Conservation (phyloP, 192 early-diverging fungal species). For the Spizellomyces sp. region DNA sequence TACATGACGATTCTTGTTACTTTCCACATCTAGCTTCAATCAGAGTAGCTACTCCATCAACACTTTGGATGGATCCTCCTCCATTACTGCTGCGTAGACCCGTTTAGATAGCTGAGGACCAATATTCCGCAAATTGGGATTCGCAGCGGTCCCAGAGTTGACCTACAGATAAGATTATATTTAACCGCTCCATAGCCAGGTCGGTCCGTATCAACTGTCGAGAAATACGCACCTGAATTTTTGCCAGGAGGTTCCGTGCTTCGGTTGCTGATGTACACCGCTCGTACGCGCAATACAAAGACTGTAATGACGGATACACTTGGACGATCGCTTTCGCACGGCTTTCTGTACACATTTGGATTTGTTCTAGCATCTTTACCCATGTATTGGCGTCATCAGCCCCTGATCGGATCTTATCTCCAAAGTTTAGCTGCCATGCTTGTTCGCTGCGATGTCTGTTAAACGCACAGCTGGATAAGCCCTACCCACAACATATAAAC, state of each 20-base stretch:
- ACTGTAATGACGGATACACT: conserved; percentile 17
- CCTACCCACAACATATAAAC: neutral
- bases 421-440: conserved; percentile 27
- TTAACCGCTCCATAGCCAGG: neutral
- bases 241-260: conserved; percentile 20
- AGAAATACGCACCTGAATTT: conserved; percentile 11
- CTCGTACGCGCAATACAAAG: conserved; percentile 20
- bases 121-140: conserved; percentile 21
- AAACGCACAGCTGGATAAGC: neutral
- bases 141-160: conserved; percentile 25
- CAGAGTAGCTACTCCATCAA: conserved; percentile 10
- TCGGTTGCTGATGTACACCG: neutral
- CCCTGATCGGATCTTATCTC: conserved; percentile 39
- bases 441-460: conserved; percentile 28
- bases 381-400: conserved; percentile 25
- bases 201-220: neutral
- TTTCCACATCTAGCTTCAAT: too few relatives aligned
- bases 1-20: too few relatives aligned
- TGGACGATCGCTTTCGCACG: conserved; percentile 22
- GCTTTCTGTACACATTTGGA: conserved; percentile 13
- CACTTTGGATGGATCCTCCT: neutral
- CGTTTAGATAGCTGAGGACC: conserved; percentile 31
- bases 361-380: conserved; percentile 37
- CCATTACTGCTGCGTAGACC: conserved; percentile 20
- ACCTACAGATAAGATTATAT: neutral